These are phyloP conservation scores for Ganoderma sp. DNA, from an alignment of 1,284 basidiomycete species.

Conservation along the genomic window DNA sequence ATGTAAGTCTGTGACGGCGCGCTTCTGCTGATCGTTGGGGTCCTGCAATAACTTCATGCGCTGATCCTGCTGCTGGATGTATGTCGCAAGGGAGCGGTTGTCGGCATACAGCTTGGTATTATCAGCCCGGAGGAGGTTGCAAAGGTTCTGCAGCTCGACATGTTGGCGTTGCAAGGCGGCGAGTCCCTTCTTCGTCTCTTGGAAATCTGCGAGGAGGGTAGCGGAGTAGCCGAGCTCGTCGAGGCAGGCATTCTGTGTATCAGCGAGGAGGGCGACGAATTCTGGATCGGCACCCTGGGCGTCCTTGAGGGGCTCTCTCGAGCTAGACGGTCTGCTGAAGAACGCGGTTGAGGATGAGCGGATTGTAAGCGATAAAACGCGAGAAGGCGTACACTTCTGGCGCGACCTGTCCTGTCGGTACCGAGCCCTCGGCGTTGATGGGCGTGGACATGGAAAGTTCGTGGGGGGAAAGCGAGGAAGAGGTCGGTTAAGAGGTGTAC, in stretches of 20 bases:
- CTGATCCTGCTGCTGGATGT: slow-evolving; percentile 31
- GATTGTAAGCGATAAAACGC: neutral
- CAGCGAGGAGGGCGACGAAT: slow-evolving; percentile 50
- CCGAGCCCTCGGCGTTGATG: neutral
- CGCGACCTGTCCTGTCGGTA: neutral
- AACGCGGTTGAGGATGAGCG: neutral
- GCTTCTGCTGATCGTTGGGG: slow-evolving; percentile 18
- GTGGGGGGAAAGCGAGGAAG: neutral
- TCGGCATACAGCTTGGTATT: slow-evolving; percentile 59
- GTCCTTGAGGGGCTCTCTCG: neutral
- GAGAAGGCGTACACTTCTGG: slow-evolving; percentile 14
- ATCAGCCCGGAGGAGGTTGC: slow-evolving; percentile 43
- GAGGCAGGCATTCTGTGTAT: slow-evolving; percentile 52
- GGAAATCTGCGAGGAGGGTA: slow-evolving; percentile 45
- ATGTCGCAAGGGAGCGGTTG: slow-evolving; percentile 43
- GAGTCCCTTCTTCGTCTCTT: slow-evolving; percentile 41
- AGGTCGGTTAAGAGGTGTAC: neutral
- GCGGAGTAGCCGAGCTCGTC: slow-evolving; percentile 53
- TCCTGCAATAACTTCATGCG: slow-evolving; percentile 22
- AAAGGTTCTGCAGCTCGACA: slow-evolving; percentile 41
- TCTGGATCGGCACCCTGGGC: slow-evolving; percentile 27
- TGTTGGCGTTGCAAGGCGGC: slow-evolving; percentile 46
- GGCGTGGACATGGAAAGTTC: slow-evolving; percentile 20
- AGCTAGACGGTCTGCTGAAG: slow-evolving; percentile 1
- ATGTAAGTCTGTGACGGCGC: slow-evolving; percentile 23